Percentiles rank a stretch among this genome's conserved stretches.
Conservation (phyloP, 495 filamentous ascomycete genomes). For the Talaromyces wortmannii region DNA sequence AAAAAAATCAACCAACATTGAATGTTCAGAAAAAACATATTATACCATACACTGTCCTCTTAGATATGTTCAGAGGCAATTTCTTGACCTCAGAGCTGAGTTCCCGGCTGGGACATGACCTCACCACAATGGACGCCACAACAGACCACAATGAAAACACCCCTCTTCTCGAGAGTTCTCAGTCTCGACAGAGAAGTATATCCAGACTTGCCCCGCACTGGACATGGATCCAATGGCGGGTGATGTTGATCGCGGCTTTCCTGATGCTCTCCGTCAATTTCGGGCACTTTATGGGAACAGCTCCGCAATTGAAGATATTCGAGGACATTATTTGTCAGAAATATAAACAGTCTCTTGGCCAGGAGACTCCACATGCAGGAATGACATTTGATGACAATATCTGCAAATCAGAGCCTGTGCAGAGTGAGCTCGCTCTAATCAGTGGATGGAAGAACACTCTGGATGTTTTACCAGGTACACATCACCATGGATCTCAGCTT, state of each 20-base stretch:
- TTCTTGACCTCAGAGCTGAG: too few species aligned
- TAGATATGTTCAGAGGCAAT: too few species aligned
- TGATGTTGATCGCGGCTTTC: not conserved
- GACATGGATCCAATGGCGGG: not conserved
- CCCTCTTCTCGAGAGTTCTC: not conserved
- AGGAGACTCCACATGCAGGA: not conserved
- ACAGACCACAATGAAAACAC: not conserved
- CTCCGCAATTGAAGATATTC: not conserved
- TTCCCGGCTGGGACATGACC: too few species aligned
- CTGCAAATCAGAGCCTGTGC: slow-evolving; percentile 36
- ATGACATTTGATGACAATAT: not conserved
- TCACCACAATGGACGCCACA: too few species aligned
- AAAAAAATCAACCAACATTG: too few species aligned
- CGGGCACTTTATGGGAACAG: not conserved
- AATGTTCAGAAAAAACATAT: too few species aligned
- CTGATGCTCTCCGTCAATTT: not conserved
- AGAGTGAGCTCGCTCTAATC: slow-evolving; percentile 34
- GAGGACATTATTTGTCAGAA: not conserved
- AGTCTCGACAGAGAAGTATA: not conserved
- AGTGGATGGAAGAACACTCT: slow-evolving; percentile 32
- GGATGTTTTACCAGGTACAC: slow-evolving; percentile 24
- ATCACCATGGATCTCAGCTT: too few species aligned
- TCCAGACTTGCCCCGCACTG: not conserved
- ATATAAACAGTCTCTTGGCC: not conserved
- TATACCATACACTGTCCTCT: too few species aligned